Base-by-base conservation (phyloP, 805 yeast species). In the Yarrowia keelungensis region DNA sequence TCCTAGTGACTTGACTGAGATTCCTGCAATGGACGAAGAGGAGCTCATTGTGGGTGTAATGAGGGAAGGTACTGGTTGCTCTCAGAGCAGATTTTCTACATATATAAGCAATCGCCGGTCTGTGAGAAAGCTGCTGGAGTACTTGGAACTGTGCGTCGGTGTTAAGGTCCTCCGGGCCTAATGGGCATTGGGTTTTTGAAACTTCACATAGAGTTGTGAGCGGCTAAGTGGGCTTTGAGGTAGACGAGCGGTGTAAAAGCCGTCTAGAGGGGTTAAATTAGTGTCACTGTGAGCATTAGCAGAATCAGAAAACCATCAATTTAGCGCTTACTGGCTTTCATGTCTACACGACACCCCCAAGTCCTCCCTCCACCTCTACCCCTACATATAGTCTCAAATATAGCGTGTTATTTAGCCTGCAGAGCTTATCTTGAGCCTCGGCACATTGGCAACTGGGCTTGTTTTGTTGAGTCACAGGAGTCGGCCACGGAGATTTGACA, bases 61-160 rank as follows among this genome's bases (percentile, higher is more conserved):
- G 11, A n/a, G 16, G 41, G 42, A 35, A 26, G 41, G 19, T 22
- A 26, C 41, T 10, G 36, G 16, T 16, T 5, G 22, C n/a, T 8
- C 35, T 11, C 8, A 45, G 19, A 32, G 62, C 39, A 19, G 19
- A 4, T n/a, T 53, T 53, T 53, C 45, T 53, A 19, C 15, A 53
- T 53, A 53, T 53, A 53, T 53, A 53, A 22, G 45, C 43, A 51
- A 16, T 10, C 56, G 41, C 4, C 26, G 22, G 19, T 15, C 5
- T 39, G 46, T 56, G 62, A 56, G 62, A 42, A 49, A 26, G 36
- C 39, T 42, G 47, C 62, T 56, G 62, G 62, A 56, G 62, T 56
- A 26, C 59, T 56, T 14, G n/a, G 10, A 15, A 11, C 38, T 7
- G 62, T 56, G 62, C 62, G 32, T 56, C 62, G 62, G 62, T 56